phyloP scores from a whole-genome alignment of 176 grass and related monocot species.

The Lolium multiflorum region DNA sequence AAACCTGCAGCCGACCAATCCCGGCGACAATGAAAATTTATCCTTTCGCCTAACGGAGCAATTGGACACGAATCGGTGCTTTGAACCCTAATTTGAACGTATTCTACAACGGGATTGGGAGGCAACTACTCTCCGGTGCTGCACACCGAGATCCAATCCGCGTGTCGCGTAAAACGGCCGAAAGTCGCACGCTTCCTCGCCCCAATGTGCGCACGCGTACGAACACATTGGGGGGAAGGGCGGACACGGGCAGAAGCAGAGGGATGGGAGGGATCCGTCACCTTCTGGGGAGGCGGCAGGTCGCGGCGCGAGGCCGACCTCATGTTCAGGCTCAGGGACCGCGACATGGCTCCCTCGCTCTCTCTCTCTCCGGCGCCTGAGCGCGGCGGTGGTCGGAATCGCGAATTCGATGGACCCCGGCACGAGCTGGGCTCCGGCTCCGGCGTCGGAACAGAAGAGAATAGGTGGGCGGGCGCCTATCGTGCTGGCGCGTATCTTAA shows the following conservation, averaged over 20 bases:
- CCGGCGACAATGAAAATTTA: background rate
- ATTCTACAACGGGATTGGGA: slow-evolving; percentile 8
- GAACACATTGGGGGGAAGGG: background rate
- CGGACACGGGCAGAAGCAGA: background rate
- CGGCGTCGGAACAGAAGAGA: background rate
- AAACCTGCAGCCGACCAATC: background rate
- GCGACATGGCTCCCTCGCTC: slow-evolving; percentile 91
- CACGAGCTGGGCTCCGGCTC: background rate
- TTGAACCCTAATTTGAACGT: slow-evolving; percentile 51
- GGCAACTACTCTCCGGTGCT: background rate
- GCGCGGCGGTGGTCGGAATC: slow-evolving; percentile 30
- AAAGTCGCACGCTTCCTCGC: too few relatives aligned
- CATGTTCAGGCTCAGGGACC: slow-evolving; percentile 66
- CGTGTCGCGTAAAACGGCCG: background rate
- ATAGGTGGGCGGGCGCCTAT: slow-evolving; percentile 34
- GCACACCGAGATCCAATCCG: slow-evolving; percentile 37
- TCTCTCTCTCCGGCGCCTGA: slow-evolving; percentile 13
- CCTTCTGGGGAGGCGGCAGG: slow-evolving; percentile 76
- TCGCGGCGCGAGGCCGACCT: slow-evolving; percentile 63
- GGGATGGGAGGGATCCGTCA: slow-evolving; percentile 36
- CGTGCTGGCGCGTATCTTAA: slow-evolving; percentile 53
- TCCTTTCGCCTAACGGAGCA: background rate
- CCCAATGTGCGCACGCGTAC: background rate
- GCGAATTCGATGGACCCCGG: slow-evolving; percentile 22
- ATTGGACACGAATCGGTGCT: background rate